Conservation (phyloP, 106 monocot genomes). For the Vanilla planifolia region DNA sequence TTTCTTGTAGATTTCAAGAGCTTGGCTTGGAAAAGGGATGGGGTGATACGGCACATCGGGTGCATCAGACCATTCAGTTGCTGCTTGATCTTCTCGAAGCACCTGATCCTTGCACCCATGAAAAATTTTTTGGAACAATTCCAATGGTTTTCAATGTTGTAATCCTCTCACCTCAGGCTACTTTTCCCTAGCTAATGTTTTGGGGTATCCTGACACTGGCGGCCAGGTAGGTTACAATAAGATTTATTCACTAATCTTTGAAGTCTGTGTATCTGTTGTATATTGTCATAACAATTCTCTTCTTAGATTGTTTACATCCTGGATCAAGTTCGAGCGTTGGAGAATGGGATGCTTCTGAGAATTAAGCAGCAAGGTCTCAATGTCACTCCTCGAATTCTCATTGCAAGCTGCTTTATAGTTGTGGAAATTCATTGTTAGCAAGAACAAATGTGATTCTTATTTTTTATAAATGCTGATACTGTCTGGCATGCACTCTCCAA, state of each 20-base stretch:
- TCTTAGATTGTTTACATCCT: constrained; percentile 55
- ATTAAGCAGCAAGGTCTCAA: constrained; percentile 63
- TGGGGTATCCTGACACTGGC: constrained; percentile 67
- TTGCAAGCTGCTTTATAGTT: constrained; percentile 20
- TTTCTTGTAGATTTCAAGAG: constrained; percentile 27
- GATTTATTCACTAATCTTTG: too few relatives aligned
- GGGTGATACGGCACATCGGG: constrained; percentile 31
- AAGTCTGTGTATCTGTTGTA: too few relatives aligned
- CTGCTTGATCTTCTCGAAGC: constrained; percentile 59
- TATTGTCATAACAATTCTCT: too few relatives aligned
- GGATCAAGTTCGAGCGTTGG: constrained; percentile 65
- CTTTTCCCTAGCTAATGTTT: constrained; percentile 60
- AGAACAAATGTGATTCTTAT: too few relatives aligned
- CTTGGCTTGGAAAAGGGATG: constrained; percentile 60
- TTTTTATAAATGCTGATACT: too few relatives aligned
- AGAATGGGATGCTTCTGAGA: constrained; percentile 50
- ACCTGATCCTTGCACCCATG: constrained; percentile 46
- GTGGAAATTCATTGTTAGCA: too few relatives aligned
- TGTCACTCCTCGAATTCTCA: constrained; percentile 44
- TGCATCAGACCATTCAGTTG: constrained; percentile 26
- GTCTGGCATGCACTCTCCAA: too few relatives aligned
- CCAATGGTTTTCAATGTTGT: constrained; percentile 69
- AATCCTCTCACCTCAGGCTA: constrained; percentile 69
- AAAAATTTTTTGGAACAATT: constrained; percentile 48
- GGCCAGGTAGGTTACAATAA: constrained; percentile 35